Evolutionary conservation across 495 filamentous ascomycete genomes (phyloP), one percentile per base, ranked within the genome.

Genomic region (Xylaria palmicola): DNA sequence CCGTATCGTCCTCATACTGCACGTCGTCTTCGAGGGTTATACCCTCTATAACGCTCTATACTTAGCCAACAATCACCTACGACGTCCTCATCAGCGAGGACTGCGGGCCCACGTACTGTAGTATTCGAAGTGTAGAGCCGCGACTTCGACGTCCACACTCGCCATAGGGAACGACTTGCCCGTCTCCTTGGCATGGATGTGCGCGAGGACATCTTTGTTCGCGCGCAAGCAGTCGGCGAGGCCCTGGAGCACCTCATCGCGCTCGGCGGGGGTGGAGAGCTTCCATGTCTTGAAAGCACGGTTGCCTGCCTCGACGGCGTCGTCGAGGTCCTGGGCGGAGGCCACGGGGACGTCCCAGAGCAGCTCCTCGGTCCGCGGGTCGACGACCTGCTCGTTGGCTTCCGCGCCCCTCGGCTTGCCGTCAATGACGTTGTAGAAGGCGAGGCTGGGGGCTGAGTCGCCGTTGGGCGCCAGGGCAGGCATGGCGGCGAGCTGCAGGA

Each of bases 181-280:
- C 8, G 72, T 76, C 58, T 80, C 77, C 51, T 62, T 71, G 62
- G 67, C 68, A 26, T 80, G 66, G 3, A 77, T 70, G 26, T 70
- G 66, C 29, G 71, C 60, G 12, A 81, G 64, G 48, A 78, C 68
- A 2, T 71, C 68, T 9, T 57, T 55, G 49, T 81, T 66, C 27
- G 74, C 57, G 10, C 70, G 62, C 47, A 79, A 59, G 43, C 65
- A 51, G 9, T 75, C 71, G 40, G 79, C 80, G 47, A 84, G 82
- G 59, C 83, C 83, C 43, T 72, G 54, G 4, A 90, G 65, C 10
- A 81, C 67, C 24, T 81, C 77, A 36, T 84, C 79, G 15, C 89
- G 80, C 67, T 83, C 75, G 0, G 74, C 62, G 12, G 74, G 59
- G 0, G 76, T 74, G 10, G 68, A 75, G 39, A 72, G 64, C 19